Percentiles rank a stretch among this genome's conserved stretches.
phyloP scores from a whole-genome alignment of 1,284 basidiomycete genomes.

The Malassezia restricta region DNA sequence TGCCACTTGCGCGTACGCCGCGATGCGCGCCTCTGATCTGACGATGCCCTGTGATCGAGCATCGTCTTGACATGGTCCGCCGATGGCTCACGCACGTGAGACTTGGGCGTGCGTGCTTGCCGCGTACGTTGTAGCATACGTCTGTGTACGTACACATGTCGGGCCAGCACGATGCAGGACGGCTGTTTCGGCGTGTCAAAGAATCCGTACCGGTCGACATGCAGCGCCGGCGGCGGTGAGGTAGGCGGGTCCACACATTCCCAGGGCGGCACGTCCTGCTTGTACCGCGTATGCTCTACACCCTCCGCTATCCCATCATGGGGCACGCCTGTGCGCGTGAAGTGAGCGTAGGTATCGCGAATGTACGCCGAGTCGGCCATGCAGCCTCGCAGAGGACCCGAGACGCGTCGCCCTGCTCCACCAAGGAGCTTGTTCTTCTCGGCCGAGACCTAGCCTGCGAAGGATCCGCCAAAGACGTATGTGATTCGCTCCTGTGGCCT shows the following conservation, averaged over 20 bases:
- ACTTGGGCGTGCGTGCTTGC: neutral
- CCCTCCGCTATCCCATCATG: conserved; percentile 38
- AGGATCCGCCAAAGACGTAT: no score
- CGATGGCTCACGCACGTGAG: neutral
- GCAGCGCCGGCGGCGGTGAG: neutral
- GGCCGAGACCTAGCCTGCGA: neutral
- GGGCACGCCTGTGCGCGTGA: conserved; percentile 24
- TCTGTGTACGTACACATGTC: neutral
- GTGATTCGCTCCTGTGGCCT: no score
- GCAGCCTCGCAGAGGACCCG: conserved; percentile 7
- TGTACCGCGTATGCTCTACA: conserved; percentile 35
- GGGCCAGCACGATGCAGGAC: neutral
- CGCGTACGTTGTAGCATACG: neutral
- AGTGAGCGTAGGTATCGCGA: conserved; percentile 36
- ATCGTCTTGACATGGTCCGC: neutral
- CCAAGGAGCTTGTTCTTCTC: neutral
- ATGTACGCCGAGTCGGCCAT: conserved; percentile 21
- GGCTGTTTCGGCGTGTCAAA: neutral
- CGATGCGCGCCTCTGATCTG: conserved; percentile 19
- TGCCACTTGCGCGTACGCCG: conserved; percentile 29
- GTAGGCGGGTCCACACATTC: conserved; percentile 6
- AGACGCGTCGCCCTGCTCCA: neutral
- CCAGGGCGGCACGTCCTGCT: conserved; percentile 22
- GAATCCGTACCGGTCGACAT: conserved; percentile 13
- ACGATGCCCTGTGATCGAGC: neutral